Base-by-base conservation (phyloP, 129 eudicot species). In the Flaveria brownii region DNA sequence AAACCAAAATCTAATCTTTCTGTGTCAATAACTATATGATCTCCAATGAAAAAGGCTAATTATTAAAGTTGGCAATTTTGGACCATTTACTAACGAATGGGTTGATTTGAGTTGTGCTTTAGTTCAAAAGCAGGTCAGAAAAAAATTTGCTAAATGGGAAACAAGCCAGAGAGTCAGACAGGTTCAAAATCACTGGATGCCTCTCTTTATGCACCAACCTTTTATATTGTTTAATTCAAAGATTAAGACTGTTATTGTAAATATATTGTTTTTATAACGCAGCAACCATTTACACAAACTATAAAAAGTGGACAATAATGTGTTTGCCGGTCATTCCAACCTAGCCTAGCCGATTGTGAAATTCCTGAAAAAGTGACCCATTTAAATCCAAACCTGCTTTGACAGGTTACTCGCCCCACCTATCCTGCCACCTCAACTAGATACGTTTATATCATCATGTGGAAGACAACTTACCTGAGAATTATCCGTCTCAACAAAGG, bases 401-500 rank as follows among this genome's bases (percentile, higher is more conserved):
- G 42, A 15, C 30, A 9, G 47, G 14, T 64, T 62, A 64, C 20
- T 41, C 9, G 10, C n/a, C 70, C 49, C 23, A 1, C 70, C 25
- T 11, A 65, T 39, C 50, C 16, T 41, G 50, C 71, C 71, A 66
- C 71, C 71, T 39, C 30, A 41, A 66, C 71, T 66, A 66, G 63
- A 26, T 60, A 57, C 39, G 50, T 56, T 43, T 1, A 2, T 54
- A 46, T 36, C 52, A 57, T 78, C 54, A 30, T 2, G 46, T 39
- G 71, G 41, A 76, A 68, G 28, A 70, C 2, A 56, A 70, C 36
- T 60, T 81, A 94, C 98, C 98, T 88, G 67, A 94, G 87, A 81
- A 94, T 84, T 70, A 94, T 89, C 71, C 98, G 87, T 42, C 98
- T 84, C 26, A 94, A 81, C 80, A 94, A 85, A 76, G 91, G 90